Conservation (phyloP, 2,329 filamentous ascomycete genomes). For the Rhinocladiella similis region DNA sequence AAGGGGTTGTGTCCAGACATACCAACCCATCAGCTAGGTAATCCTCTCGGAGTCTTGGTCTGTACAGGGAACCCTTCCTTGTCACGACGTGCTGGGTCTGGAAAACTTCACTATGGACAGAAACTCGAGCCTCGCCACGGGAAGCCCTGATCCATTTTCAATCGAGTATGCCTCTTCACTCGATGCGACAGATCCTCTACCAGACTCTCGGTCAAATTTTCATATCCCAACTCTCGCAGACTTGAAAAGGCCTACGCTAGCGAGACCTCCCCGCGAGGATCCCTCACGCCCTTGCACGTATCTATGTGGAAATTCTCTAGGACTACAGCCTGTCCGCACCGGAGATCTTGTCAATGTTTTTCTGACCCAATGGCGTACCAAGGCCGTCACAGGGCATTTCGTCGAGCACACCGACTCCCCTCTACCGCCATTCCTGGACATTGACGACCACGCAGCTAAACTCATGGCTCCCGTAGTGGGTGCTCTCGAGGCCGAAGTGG, state of each 20-base stretch:
- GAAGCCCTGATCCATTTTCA: conserved; percentile 16
- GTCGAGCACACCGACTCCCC: conserved; percentile 65
- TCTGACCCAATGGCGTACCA: conserved; percentile 78
- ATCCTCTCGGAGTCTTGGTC: too few relatives aligned
- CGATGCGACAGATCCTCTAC: conserved; percentile 63
- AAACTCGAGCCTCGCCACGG: not conserved
- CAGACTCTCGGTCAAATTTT: conserved; percentile 67
- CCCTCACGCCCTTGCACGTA: conserved; percentile 60
- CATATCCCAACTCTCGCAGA: conserved; percentile 74
- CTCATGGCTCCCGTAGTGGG: conserved; percentile 75
- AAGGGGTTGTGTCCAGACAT: not conserved
- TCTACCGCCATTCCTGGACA: conserved; percentile 71
- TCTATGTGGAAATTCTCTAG: conserved; percentile 87
- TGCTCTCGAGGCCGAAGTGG: conserved; percentile 70
- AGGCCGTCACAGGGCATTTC: conserved; percentile 85
- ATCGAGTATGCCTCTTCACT: conserved; percentile 48
- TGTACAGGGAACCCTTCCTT: too few relatives aligned
- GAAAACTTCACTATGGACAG: too few relatives aligned
- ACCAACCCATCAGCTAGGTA: too few relatives aligned
- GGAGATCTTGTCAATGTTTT: conserved; percentile 68
- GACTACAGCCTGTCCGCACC: conserved; percentile 73
- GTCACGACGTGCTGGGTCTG: too few relatives aligned
- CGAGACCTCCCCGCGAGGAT: conserved; percentile 36
- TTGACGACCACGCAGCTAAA: conserved; percentile 71
- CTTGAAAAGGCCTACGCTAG: conserved; percentile 63